Conservation (phyloP, 2,329 filamentous ascomycete species). For the Pleoardoris graminearum region DNA sequence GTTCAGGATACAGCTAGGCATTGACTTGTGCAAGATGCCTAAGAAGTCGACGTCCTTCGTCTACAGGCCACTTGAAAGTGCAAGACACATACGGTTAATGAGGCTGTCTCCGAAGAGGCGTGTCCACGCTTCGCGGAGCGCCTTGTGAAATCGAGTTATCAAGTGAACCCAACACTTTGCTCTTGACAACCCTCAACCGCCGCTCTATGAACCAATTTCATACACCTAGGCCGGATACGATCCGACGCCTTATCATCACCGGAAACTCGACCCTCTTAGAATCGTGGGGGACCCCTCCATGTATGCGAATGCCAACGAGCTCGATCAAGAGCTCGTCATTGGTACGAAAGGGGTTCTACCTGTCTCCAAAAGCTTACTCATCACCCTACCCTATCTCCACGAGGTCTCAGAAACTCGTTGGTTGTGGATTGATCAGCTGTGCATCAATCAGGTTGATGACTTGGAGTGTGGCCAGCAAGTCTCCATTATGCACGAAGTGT, state of each 20-base stretch:
- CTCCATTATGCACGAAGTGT: conserved; percentile 9
- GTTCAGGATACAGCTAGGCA: too few relatives aligned
- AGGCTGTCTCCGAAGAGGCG: neutral
- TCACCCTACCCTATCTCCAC: neutral
- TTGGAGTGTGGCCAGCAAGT: conserved; percentile 11
- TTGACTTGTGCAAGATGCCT: too few relatives aligned
- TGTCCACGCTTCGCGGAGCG: too few relatives aligned
- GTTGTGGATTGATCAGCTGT: conserved; percentile 26
- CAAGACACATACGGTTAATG: neutral
- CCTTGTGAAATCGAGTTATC: neutral
- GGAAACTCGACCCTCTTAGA: neutral
- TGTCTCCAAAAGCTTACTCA: neutral
- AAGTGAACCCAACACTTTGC: neutral
- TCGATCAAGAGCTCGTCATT: neutral
- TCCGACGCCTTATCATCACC: too few relatives aligned
- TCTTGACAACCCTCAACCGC: neutral
- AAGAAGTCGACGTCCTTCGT: too few relatives aligned
- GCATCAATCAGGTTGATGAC: conserved; percentile 19
- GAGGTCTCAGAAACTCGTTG: neutral
- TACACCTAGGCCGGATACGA: conserved; percentile 1
- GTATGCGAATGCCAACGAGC: neutral
- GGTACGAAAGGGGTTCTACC: neutral
- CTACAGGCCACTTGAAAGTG: too few relatives aligned
- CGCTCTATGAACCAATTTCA: neutral
- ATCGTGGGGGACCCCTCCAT: neutral